phyloP scores from a whole-genome alignment of 352 stramenopile species.

The Pythium aquatile region DNA sequence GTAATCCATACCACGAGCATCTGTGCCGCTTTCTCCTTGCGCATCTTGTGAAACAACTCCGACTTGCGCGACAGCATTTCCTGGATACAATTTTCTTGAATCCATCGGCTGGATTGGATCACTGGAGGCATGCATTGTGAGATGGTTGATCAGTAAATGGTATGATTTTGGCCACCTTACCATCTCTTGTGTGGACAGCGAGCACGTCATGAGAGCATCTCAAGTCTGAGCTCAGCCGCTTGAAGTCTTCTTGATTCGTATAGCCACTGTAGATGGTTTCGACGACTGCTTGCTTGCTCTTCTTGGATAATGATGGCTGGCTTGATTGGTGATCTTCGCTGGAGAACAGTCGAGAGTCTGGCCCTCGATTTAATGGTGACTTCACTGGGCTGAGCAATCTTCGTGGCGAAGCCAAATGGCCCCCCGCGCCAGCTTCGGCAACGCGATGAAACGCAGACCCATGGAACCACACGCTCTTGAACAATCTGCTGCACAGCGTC shows the following conservation, averaged over 20 bases:
- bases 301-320: neutral
- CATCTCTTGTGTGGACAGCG: neutral
- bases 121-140: conserved; percentile 11
- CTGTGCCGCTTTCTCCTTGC: conserved; percentile 37
- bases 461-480: conserved; percentile 27
- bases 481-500: conserved; percentile 5
- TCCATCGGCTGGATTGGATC: conserved; percentile 32
- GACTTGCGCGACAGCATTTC: conserved; percentile 30
- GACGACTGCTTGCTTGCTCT: neutral
- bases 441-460: conserved; percentile 21
- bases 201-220: neutral
- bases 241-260: conserved; percentile 3
- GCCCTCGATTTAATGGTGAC: neutral
- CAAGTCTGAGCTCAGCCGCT: neutral
- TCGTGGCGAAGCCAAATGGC: neutral
- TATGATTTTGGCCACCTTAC: neutral
- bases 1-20: conserved; percentile 36
- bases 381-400: conserved; percentile 4
- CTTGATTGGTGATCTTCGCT: neutral
- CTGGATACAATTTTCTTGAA: conserved; percentile 50
- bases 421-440: neutral
- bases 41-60: conserved; percentile 22
- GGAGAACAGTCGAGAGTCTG: neutral
- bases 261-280: neutral
- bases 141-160: neutral